These are phyloP conservation scores for Xeromyces bisporus DNA, from an alignment of 495 filamentous ascomycete genomes.

Conservation along the genomic window DNA sequence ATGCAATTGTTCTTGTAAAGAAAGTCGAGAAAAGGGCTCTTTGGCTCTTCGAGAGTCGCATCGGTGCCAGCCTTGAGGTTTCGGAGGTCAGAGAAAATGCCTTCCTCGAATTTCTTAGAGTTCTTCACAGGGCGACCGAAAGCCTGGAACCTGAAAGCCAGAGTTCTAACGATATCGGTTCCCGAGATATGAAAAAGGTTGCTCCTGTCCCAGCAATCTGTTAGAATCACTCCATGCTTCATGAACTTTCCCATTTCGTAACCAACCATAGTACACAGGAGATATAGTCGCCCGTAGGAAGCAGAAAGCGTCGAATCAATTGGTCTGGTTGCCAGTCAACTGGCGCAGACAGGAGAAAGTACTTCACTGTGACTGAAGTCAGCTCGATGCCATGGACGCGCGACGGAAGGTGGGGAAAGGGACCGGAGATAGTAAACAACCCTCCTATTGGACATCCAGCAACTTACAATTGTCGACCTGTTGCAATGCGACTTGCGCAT, in stretches of 20 bases:
- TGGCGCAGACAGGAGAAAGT: slow-evolving; percentile 95
- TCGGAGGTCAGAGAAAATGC: slow-evolving; percentile 95
- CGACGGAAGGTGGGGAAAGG: slow-evolving; percentile 2
- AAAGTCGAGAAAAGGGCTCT: slow-evolving; percentile 96
- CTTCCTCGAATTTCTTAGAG: slow-evolving; percentile 99
- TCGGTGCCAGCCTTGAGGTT: slow-evolving; percentile 97
- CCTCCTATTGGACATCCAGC: background rate
- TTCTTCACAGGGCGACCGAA: slow-evolving; percentile 98
- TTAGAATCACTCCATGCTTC: slow-evolving; percentile 2
- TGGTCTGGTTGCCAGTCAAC: slow-evolving; percentile 97
- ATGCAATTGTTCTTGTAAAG: slow-evolving; percentile 99
- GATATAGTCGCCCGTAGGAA: slow-evolving; percentile 96
- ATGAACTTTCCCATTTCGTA: background rate
- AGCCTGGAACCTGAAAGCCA: slow-evolving; percentile 95
- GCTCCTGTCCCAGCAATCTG: slow-evolving; percentile 42
- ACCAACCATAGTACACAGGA: slow-evolving; percentile 90
- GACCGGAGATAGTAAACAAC: too few relatives aligned
- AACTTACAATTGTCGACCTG: slow-evolving; percentile 94
- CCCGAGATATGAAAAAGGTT: slow-evolving; percentile 98
- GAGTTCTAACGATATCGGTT: slow-evolving; percentile 94
- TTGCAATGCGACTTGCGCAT: slow-evolving; percentile 91
- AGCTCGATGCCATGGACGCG: background rate
- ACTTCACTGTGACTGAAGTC: slow-evolving; percentile 61
- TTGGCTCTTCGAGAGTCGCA: slow-evolving; percentile 96
- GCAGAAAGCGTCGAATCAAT: slow-evolving; percentile 84